Conservation (phyloP, 2,329 filamentous ascomycete genomes). For the Arthroderma sp. region DNA sequence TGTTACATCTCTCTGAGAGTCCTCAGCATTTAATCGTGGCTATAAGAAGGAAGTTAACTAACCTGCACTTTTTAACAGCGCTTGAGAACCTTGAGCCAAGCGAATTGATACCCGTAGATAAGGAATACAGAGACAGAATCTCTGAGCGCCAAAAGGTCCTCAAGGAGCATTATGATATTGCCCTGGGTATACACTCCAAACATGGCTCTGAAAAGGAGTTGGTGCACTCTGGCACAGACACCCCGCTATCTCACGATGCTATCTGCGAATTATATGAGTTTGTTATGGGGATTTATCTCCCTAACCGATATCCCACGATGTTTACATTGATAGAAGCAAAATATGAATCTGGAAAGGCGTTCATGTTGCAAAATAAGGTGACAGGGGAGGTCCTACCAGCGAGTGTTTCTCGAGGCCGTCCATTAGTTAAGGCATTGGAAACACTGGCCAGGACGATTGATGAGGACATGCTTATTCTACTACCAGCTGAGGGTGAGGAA, state of each 20-base stretch:
- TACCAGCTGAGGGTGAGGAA: constrained; percentile 29
- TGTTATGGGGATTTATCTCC: constrained; percentile 44
- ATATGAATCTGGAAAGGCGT: constrained; percentile 18
- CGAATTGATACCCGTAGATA: constrained; percentile 48
- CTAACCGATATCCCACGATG: constrained; percentile 44
- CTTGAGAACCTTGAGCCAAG: constrained; percentile 42
- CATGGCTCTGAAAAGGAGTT: constrained; percentile 6
- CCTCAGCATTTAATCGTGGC: background rate
- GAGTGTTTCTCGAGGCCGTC: constrained; percentile 20
- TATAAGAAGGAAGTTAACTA: background rate
- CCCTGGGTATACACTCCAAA: constrained; percentile 26
- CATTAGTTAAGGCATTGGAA: constrained; percentile 33
- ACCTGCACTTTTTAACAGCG: constrained; percentile 26
- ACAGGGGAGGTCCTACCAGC: constrained; percentile 35
- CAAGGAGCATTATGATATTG: constrained; percentile 30
- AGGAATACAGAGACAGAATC: constrained; percentile 45
- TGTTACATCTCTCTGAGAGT: background rate
- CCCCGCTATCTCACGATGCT: constrained; percentile 32
- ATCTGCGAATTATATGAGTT: constrained; percentile 47
- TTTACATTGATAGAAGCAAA: constrained; percentile 31
- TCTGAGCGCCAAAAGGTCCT: constrained; percentile 39
- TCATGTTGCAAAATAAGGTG: constrained; percentile 35
- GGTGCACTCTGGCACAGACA: constrained; percentile 19
- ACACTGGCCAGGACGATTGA: constrained; percentile 44
- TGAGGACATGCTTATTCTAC: constrained; percentile 48